Percentiles rank a stretch among this genome's conserved stretches.
These are phyloP conservation scores for Incumbomyces lentus DNA, from an alignment of 2,329 filamentous ascomycete genomes.

Conservation along the genomic window DNA sequence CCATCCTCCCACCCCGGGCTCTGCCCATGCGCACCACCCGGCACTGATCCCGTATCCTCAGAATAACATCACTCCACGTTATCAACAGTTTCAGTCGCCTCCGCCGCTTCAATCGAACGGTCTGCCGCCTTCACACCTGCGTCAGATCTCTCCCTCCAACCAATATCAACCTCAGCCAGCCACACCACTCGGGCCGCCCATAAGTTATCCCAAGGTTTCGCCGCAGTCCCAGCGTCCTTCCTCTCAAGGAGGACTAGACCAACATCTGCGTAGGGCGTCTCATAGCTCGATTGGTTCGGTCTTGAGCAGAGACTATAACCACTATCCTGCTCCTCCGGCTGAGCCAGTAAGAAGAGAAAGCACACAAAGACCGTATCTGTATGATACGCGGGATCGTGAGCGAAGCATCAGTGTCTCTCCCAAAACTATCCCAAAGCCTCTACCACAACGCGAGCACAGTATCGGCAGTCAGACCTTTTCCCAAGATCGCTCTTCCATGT, in stretches of 20 bases:
- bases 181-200: constrained; percentile 20
- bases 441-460: constrained; percentile 14
- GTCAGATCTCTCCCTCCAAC: constrained; percentile 15
- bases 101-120: constrained; percentile 1
- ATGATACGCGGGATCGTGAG: constrained; percentile 17
- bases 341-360: constrained; percentile 15
- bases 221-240: constrained; percentile 15
- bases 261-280: constrained; percentile 14
- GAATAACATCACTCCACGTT: constrained; percentile 10
- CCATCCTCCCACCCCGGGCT: constrained; percentile 18
- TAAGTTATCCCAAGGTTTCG: constrained; percentile 14
- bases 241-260: constrained; percentile 17
- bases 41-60: constrained; percentile 10
- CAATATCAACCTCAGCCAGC: constrained; percentile 17
- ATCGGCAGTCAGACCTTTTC: constrained; percentile 8
- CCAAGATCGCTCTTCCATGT: background rate
- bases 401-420: constrained; percentile 21
- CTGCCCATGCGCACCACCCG: constrained; percentile 12
- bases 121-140: constrained; percentile 9
- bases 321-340: constrained; percentile 1
- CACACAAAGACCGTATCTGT: constrained; percentile 15
- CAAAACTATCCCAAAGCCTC: constrained; percentile 20
- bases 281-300: constrained; percentile 16
- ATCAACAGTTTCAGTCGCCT: constrained; percentile 10
- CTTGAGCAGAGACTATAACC: constrained; percentile 15